Evolutionary conservation across 306 rosid genomes (phyloP).

Genomic region (Prinsepia uniflora): DNA sequence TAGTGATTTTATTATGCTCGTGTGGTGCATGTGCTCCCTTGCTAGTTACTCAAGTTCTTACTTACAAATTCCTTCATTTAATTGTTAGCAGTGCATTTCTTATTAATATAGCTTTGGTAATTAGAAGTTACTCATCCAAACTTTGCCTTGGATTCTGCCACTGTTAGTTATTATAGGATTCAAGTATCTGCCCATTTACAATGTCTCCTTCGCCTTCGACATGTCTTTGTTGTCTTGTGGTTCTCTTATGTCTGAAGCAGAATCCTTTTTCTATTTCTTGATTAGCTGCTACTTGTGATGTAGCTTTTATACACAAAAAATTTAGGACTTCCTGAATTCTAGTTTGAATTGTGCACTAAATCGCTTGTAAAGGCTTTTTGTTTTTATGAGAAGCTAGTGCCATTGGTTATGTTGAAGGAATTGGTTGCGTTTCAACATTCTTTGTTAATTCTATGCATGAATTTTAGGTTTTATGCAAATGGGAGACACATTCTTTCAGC

Average conservation of each 20-base stretch:
- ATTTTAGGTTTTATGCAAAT: slow-evolving; percentile 82
- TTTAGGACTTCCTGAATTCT: slow-evolving; percentile 3
- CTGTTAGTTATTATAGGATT: background rate
- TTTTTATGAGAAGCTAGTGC: background rate
- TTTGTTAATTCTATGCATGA: slow-evolving; percentile 17
- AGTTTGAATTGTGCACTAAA: background rate
- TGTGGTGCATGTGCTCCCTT: too few relatives aligned
- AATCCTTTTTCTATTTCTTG: background rate
- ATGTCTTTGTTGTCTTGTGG: background rate
- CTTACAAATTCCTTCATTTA: too few relatives aligned
- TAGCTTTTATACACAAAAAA: background rate
- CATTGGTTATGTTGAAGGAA: background rate
- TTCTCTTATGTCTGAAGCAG: background rate
- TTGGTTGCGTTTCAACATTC: background rate
- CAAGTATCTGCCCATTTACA: background rate
- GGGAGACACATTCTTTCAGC: slow-evolving; percentile 98
- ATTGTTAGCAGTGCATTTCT: too few relatives aligned
- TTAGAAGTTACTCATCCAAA: too few relatives aligned
- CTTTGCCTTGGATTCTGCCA: background rate
- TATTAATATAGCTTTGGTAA: too few relatives aligned
- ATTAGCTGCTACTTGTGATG: background rate
- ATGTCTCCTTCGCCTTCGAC: background rate
- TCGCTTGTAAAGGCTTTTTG: background rate
- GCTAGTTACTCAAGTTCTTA: too few relatives aligned
- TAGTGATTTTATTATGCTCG: too few relatives aligned